phyloP scores from a whole-genome alignment of 176 grass and related monocot species.

The Eragrostis curvula region DNA sequence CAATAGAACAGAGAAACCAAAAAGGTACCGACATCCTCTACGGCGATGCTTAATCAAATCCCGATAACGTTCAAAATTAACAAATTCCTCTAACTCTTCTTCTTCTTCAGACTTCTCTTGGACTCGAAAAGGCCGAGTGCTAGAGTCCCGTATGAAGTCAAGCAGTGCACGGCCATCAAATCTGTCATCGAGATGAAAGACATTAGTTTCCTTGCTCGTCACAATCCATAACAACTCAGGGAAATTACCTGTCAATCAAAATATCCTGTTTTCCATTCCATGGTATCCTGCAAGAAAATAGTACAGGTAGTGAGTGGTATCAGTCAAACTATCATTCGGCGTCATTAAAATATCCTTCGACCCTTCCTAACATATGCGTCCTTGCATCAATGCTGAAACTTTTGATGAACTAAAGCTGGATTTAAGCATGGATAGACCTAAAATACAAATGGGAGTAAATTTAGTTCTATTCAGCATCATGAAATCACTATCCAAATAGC shows the following conservation, averaged over 20 bases:
- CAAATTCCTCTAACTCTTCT: conserved; percentile 98
- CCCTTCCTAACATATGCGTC: neutral
- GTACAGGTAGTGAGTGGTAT: conserved; percentile 5
- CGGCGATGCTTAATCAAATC: conserved; percentile 99
- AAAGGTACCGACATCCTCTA: conserved; percentile 99
- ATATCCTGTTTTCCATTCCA: conserved; percentile 98
- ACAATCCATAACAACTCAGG: conserved; percentile 11
- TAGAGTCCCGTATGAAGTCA: conserved; percentile 87
- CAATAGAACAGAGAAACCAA: conserved; percentile 62
- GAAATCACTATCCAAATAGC: neutral
- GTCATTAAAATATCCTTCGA: neutral
- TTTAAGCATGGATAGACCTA: neutral
- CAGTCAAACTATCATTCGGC: conserved; percentile 1
- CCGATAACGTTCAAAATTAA: conserved; percentile 99
- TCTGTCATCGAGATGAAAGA: conserved; percentile 51
- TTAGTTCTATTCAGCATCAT: neutral
- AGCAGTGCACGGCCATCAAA: conserved; percentile 98
- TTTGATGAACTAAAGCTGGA: neutral
- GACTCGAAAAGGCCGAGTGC: conserved; percentile 61
- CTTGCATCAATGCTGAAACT: neutral
- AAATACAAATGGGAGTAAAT: neutral
- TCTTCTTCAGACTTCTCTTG: conserved; percentile 94
- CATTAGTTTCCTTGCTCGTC: conserved; percentile 33
- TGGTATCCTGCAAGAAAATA: conserved; percentile 68
- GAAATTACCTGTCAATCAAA: conserved; percentile 89